Evolutionary conservation across 805 yeast genomes (phyloP).

Genomic region (Lipomyces sp.): DNA sequence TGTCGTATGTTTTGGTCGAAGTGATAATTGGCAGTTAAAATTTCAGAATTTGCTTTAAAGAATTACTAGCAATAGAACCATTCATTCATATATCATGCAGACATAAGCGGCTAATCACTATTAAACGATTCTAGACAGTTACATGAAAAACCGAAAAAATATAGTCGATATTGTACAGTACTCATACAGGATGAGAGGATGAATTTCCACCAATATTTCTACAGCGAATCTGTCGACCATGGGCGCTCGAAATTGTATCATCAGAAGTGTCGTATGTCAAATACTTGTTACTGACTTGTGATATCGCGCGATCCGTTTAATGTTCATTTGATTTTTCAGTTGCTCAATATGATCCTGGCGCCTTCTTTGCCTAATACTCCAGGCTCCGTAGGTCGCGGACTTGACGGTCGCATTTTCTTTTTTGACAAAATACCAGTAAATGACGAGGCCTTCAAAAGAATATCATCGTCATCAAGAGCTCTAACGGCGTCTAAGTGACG

Average conservation of each 20-base stretch:
- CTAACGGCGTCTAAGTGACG: neutral
- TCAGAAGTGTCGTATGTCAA: neutral
- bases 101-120: too few relatives aligned
- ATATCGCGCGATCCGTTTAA: too few relatives aligned
- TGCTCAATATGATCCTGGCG: conserved; percentile 22
- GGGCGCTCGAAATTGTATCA: neutral
- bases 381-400: conserved; percentile 18
- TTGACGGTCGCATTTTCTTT: conserved; percentile 12
- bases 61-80: too few relatives aligned
- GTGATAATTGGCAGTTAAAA: too few relatives aligned
- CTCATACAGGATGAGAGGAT: neutral
- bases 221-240: neutral
- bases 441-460: neutral
- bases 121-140: too few relatives aligned
- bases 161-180: neutral
- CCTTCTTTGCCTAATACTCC: conserved; percentile 27
- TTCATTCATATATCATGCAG: too few relatives aligned
- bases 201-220: neutral
- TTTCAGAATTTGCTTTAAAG: too few relatives aligned
- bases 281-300: neutral
- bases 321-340: neutral
- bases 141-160: too few relatives aligned
- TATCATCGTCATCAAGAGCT: neutral
- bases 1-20: neutral
- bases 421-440: conserved; percentile 2